Percentiles rank a stretch among this genome's conserved stretches.
Conservation (phyloP, 225 moss, liverwort and hornwort species). For the Climacium dendroides region DNA sequence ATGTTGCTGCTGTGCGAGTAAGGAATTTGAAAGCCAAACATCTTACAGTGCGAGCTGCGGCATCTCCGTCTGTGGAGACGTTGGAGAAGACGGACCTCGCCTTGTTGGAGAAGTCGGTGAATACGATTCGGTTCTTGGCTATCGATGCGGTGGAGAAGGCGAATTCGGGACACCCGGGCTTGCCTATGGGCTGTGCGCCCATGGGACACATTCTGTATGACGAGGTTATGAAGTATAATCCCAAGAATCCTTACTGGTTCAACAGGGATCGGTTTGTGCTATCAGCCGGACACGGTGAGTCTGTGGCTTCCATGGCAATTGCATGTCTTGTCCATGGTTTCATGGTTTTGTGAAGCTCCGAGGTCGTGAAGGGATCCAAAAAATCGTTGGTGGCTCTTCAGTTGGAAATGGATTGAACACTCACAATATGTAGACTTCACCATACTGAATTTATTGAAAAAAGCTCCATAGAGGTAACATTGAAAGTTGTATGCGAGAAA, state of each 20-base stretch:
- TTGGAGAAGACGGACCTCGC: constrained; percentile 66
- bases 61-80: constrained; percentile 48
- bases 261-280: constrained; percentile 91
- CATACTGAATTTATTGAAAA: neutral
- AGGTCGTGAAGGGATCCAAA: neutral
- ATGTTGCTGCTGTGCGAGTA: neutral
- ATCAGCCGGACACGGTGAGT: constrained; percentile 74
- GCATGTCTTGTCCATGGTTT: neutral
- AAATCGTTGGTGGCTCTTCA: neutral
- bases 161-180: constrained; percentile 83
- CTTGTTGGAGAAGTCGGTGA: constrained; percentile 70
- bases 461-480: neutral
- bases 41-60: neutral
- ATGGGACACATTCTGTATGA: constrained; percentile 95
- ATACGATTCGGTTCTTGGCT: constrained; percentile 86
- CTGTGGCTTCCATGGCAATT: neutral
- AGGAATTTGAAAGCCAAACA: neutral
- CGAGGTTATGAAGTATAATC: constrained; percentile 90
- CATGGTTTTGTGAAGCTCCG: neutral
- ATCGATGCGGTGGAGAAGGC: constrained; percentile 93
- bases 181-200: constrained; percentile 95
- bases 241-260: constrained; percentile 86
- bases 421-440: neutral
- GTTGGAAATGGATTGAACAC: neutral
- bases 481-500: neutral